These are phyloP conservation scores for Colletotrichum tamarilloi DNA, from an alignment of 2,329 filamentous ascomycete genomes.

Conservation along the genomic window DNA sequence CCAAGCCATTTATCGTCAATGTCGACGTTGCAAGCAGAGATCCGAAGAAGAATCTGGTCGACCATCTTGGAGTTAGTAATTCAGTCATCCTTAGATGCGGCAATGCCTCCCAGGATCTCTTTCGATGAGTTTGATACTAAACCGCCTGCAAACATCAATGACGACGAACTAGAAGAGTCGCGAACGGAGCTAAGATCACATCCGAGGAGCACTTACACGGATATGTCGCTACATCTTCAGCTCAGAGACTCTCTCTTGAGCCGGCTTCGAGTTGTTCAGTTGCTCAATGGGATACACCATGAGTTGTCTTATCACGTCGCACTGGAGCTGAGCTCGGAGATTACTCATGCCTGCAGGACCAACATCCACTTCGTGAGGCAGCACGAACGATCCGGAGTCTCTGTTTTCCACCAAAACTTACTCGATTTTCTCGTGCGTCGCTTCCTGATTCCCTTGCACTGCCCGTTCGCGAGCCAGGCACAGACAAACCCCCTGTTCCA, in stretches of 20 bases:
- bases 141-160: slow-evolving; percentile 50
- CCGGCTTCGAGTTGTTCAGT: background rate
- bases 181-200: slow-evolving; percentile 37
- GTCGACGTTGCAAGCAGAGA: slow-evolving; percentile 48
- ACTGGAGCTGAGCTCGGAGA: slow-evolving; percentile 44
- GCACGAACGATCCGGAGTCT: slow-evolving; percentile 36
- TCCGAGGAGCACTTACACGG: slow-evolving; percentile 43
- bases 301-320: background rate
- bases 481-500: slow-evolving; percentile 57
- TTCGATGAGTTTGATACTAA: slow-evolving; percentile 53
- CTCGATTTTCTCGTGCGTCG: slow-evolving; percentile 63
- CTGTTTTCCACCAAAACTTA: slow-evolving; percentile 58
- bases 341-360: slow-evolving; percentile 42
- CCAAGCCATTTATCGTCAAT: slow-evolving; percentile 50
- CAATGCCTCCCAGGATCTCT: slow-evolving; percentile 52
- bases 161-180: slow-evolving; percentile 40
- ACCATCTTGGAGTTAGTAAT: slow-evolving; percentile 53
- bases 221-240: slow-evolving; percentile 47
- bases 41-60: slow-evolving; percentile 55
- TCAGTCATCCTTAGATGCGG: slow-evolving; percentile 51
- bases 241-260: background rate
- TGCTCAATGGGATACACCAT: background rate
- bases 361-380: slow-evolving; percentile 38
- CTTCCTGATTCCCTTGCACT: slow-evolving; percentile 66
- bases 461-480: slow-evolving; percentile 56